phyloP scores from a whole-genome alignment of 2,329 filamentous ascomycete species.

The Colletotrichum sojae region DNA sequence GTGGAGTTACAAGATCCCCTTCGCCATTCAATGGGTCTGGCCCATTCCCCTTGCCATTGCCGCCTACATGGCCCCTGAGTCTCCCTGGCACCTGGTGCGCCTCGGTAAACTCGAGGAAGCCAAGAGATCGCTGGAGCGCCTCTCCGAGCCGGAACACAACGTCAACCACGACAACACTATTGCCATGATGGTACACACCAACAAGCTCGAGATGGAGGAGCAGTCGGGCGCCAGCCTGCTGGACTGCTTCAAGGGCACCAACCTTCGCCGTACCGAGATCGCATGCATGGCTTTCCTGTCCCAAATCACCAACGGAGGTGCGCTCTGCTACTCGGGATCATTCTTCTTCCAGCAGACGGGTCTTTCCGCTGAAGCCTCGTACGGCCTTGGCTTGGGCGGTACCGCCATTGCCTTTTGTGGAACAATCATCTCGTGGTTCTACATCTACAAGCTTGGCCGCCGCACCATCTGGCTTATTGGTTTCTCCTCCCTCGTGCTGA shows the following conservation, averaged over 20 bases:
- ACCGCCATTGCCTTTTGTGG: conserved; percentile 60
- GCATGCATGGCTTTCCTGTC: conserved; percentile 57
- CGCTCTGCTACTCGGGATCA: conserved; percentile 57
- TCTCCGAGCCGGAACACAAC: conserved; percentile 49
- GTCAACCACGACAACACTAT: conserved; percentile 55
- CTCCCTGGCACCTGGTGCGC: conserved; percentile 55
- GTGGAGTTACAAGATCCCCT: conserved; percentile 58
- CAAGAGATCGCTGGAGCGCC: conserved; percentile 49
- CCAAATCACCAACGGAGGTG: conserved; percentile 58
- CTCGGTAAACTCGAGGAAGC: conserved; percentile 50
- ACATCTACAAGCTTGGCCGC: conserved; percentile 58
- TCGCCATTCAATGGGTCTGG: conserved; percentile 58
- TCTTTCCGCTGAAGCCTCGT: conserved; percentile 53
- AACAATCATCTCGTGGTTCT: conserved; percentile 59
- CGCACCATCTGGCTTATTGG: conserved; percentile 59
- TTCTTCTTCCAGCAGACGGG: conserved; percentile 65
- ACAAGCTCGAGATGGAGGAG: conserved; percentile 61
- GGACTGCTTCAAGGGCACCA: conserved; percentile 64
- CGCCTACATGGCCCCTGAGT: conserved; percentile 53
- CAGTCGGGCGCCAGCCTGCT: conserved; percentile 55
- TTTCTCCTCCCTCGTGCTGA: conserved; percentile 52
- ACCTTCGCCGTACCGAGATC: conserved; percentile 62
- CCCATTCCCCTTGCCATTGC: conserved; percentile 51
- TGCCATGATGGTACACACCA: conserved; percentile 60
- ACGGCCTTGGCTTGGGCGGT: conserved; percentile 58